Percentiles rank a stretch among this genome's conserved stretches.
Conservation (phyloP, 768 basidiomycete genomes). For the Gautieria morchelliformis region DNA sequence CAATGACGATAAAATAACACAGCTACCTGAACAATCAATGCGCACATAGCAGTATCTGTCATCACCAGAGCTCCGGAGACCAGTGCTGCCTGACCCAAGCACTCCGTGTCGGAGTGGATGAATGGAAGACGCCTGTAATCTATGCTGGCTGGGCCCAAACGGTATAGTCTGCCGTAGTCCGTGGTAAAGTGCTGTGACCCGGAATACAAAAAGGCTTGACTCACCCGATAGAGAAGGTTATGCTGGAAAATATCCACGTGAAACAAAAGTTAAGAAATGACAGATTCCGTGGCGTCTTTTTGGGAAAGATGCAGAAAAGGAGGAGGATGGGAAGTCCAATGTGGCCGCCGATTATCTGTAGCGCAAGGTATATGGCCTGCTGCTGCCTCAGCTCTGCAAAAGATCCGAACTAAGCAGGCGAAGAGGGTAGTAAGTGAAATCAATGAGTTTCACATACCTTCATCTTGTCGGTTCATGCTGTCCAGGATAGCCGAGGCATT, state of each 20-base stretch:
- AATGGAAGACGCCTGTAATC: too few relatives aligned
- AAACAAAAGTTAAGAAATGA: slow-evolving; percentile 48
- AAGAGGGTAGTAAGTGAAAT: too few relatives aligned
- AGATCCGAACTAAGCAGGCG: too few relatives aligned
- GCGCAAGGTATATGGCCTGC: slow-evolving; percentile 30
- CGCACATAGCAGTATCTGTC: not conserved
- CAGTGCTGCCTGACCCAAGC: not conserved
- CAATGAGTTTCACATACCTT: too few relatives aligned
- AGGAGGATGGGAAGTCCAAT: slow-evolving; percentile 41
- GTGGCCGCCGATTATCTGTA: slow-evolving; percentile 45
- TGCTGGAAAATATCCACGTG: slow-evolving; percentile 46
- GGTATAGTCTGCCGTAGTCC: not conserved
- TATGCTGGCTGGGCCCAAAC: not conserved
- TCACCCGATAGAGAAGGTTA: slow-evolving; percentile 28
- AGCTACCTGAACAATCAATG: not conserved
- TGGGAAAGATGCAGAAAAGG: slow-evolving; percentile 34
- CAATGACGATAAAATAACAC: not conserved
- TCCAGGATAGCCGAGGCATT: too few relatives aligned
- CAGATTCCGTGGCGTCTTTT: slow-evolving; percentile 35
- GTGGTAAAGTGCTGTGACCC: not conserved
- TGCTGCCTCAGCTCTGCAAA: not conserved
- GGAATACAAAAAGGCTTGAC: too few relatives aligned
- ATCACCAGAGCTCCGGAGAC: not conserved
- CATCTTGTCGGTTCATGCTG: too few relatives aligned
- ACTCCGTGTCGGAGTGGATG: not conserved